Conservation (phyloP, 2,329 filamentous ascomycete genomes). For the Neofusicoccum sp. region DNA sequence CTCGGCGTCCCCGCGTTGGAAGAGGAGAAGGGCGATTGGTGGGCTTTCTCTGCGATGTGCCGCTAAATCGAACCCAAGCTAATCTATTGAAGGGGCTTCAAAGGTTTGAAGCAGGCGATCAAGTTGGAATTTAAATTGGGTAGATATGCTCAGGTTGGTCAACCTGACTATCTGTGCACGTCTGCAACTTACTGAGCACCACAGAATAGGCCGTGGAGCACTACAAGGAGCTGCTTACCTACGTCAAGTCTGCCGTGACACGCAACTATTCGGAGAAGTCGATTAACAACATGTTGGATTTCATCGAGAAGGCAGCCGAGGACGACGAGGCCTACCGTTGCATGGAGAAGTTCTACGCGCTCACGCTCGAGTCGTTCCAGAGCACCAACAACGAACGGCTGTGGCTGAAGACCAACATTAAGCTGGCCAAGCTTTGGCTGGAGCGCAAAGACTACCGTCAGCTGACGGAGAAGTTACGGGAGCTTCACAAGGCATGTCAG, state of each 20-base stretch:
- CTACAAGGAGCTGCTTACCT: slow-evolving; percentile 92
- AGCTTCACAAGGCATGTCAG: slow-evolving; percentile 87
- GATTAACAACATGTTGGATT: slow-evolving; percentile 99
- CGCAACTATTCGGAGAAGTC: slow-evolving; percentile 99
- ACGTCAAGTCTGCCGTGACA: slow-evolving; percentile 94
- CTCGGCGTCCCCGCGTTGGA: slow-evolving; percentile 82
- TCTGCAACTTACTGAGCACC: slow-evolving; percentile 24
- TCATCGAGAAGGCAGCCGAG: slow-evolving; percentile 85
- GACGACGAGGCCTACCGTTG: slow-evolving; percentile 69
- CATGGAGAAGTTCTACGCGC: slow-evolving; percentile 93
- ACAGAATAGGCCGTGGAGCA: slow-evolving; percentile 74
- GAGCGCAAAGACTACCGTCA: slow-evolving; percentile 85
- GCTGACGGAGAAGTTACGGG: slow-evolving; percentile 77
- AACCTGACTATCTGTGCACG: not conserved
- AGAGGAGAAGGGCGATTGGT: slow-evolving; percentile 92
- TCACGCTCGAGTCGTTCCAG: slow-evolving; percentile 92
- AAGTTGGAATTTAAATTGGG: slow-evolving; percentile 94
- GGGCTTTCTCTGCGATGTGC: slow-evolving; percentile 21
- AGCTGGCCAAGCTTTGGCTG: slow-evolving; percentile 85
- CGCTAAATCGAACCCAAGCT: not conserved
- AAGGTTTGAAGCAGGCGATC: slow-evolving; percentile 95
- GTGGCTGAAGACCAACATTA: slow-evolving; percentile 98
- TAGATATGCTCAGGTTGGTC: slow-evolving; percentile 73
- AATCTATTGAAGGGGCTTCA: slow-evolving; percentile 67
- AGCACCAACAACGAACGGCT: slow-evolving; percentile 95